Evolutionary conservation across 305 asterid species (phyloP).

Genomic region (Fraxinus xanthoxyloides): DNA sequence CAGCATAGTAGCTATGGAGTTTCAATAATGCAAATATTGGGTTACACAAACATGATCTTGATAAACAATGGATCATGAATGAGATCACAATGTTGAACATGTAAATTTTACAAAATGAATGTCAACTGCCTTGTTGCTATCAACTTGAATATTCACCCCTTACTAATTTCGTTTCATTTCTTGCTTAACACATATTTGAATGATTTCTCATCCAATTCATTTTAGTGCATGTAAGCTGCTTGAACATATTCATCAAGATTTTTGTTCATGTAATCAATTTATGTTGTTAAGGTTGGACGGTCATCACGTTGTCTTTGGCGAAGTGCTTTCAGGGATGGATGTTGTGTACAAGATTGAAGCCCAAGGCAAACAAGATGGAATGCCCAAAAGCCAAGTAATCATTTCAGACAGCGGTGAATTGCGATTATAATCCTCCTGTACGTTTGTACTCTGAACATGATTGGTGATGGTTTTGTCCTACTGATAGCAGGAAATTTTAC

Average conservation of each 20-base stretch:
- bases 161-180: background rate
- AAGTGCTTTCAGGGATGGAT: slow-evolving; percentile 85
- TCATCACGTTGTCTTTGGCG: slow-evolving; percentile 84
- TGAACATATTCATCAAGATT: background rate
- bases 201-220: background rate
- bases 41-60: background rate
- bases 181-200: background rate
- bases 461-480: background rate
- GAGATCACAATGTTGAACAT: background rate
- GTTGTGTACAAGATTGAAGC: slow-evolving; percentile 61
- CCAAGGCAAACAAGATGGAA: background rate
- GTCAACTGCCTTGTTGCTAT: background rate
- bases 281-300: slow-evolving; percentile 68
- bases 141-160: background rate
- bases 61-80: background rate
- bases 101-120: background rate
- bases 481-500: background rate
- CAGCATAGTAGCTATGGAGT: background rate
- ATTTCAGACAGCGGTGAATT: slow-evolving; percentile 1
- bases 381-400: background rate
- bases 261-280: background rate
- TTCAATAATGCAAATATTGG: slow-evolving; percentile 12
- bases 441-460: background rate
- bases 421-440: background rate
- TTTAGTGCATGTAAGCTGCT: background rate